These are phyloP conservation scores for Bombardia bombarda DNA, from an alignment of 495 filamentous ascomycete genomes.

Conservation along the genomic window DNA sequence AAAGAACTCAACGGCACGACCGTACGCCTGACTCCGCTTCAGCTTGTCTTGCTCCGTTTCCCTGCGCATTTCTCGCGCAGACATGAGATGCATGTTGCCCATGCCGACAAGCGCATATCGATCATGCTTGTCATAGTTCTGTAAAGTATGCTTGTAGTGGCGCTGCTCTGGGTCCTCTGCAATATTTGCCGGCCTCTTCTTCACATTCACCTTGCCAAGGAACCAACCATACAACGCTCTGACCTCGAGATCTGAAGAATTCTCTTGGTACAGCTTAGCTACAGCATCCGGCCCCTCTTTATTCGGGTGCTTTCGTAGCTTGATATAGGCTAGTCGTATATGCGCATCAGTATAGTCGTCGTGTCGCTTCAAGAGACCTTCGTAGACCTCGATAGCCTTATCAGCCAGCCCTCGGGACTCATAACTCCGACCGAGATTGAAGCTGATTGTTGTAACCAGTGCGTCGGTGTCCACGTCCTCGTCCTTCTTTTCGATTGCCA, in stretches of 20 bases:
- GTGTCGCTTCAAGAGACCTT: constrained; percentile 73
- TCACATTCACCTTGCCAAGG: constrained; percentile 62
- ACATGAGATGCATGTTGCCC: constrained; percentile 83
- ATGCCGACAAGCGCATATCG: constrained; percentile 89
- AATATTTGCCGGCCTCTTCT: constrained; percentile 70
- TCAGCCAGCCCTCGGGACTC: constrained; percentile 75
- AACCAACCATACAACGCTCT: constrained; percentile 93
- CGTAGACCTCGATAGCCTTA: constrained; percentile 79
- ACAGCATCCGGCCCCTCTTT: constrained; percentile 83
- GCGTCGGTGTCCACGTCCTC: constrained; percentile 74
- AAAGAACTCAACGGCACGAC: constrained; percentile 93
- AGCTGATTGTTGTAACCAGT: constrained; percentile 86
- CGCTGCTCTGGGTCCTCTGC: constrained; percentile 85
- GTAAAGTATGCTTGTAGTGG: constrained; percentile 92
- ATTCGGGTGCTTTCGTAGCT: constrained; percentile 70
- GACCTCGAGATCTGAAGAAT: constrained; percentile 78
- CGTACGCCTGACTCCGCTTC: constrained; percentile 77
- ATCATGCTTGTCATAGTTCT: constrained; percentile 93
- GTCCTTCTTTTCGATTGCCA: constrained; percentile 61
- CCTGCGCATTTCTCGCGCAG: constrained; percentile 87
- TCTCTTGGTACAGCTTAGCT: constrained; percentile 68
- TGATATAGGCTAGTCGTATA: constrained; percentile 81
- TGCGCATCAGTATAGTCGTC: constrained; percentile 85
- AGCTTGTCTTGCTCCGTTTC: constrained; percentile 84
- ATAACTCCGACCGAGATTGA: constrained; percentile 94